Conservation (phyloP, 2,329 filamentous ascomycete species). For the Xylaria sp. region DNA sequence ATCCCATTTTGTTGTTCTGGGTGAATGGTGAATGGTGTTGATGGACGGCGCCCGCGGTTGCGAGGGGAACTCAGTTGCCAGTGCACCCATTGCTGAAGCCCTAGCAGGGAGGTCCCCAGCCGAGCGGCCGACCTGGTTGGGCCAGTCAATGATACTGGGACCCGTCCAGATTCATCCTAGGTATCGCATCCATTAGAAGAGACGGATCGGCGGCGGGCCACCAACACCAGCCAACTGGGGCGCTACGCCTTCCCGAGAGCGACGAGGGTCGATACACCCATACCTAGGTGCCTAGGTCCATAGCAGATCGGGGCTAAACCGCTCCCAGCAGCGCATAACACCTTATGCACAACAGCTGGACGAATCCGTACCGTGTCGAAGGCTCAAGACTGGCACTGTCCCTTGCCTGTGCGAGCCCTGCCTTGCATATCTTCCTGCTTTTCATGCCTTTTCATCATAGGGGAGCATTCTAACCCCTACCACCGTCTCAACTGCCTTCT, state of each 20-base stretch:
- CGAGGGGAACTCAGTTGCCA: neutral
- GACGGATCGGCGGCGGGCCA: constrained; percentile 20
- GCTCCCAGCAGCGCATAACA: constrained; percentile 7
- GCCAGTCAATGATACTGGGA: no score
- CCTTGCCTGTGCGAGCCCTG: neutral
- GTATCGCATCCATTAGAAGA: no score
- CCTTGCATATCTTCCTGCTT: constrained; percentile 22
- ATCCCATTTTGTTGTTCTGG: constrained; percentile 19
- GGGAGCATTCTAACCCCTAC: constrained; percentile 3
- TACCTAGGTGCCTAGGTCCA: no score
- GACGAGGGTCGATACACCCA: neutral
- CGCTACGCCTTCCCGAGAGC: neutral
- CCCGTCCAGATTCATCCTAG: no score
- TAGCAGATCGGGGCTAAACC: neutral
- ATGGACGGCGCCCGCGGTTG: neutral
- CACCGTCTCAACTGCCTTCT: constrained; percentile 12
- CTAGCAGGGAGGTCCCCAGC: constrained; percentile 18
- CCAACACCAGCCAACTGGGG: constrained; percentile 6
- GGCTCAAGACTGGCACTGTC: neutral
- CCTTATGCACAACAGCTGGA: constrained; percentile 17
- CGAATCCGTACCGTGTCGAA: neutral
- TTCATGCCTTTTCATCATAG: constrained; percentile 14
- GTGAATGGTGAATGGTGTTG: constrained; percentile 8
- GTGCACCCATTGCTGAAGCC: no score
- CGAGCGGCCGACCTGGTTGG: neutral